Base-by-base conservation (phyloP, 164 flowering plant species). In the Berberis thunbergii region DNA sequence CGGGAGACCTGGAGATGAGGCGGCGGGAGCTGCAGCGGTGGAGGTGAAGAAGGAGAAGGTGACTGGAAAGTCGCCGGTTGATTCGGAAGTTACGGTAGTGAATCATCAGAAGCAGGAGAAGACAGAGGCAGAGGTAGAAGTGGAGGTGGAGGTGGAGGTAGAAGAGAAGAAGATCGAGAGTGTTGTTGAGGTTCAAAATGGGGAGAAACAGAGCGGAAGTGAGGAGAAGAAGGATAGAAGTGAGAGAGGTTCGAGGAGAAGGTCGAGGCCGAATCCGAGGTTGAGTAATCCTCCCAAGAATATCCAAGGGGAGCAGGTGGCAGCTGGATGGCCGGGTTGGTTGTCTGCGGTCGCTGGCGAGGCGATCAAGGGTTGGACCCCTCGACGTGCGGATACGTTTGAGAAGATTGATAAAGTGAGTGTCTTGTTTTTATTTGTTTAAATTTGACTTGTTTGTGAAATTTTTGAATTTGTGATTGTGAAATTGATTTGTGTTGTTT, bases 291-390 rank as follows among this genome's bases (percentile, higher is more conserved):
- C 68, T 4, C 74, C 78, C 0, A 81, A 79, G 67, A 49, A 77
- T 64, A 43, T 75, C 12, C 72, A 70, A 48, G 86, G 86, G 1
- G 86, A 83, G 71, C 84, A 77, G 71, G 86, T 82, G 43, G 86
- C 86, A 6, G 84, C 82, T 49, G 86, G 80, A 11, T 82, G 86
- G 86, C 86, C 86, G 0, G 39, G 81, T 44, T 82, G 86, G 86
- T 75, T 83, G 3, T 78, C 82, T 7, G 81, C 79, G 43, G 80
- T 74, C n/a, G 84, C 82, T 2, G 81, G 81, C 3, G 86, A 83
- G 66, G 86, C 86, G 2, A 75, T 80, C 59, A 70, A 74, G 54
- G 86, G 86, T 2, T 78, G 83, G 86, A 77, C 68, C 39, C 86
- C 86, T 39, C 72, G 84, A 8, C 76, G 84, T 1, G 84, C 84